Base-by-base conservation (phyloP, 441 rosid genomes). In the Euphorbia schlechtendalii region DNA sequence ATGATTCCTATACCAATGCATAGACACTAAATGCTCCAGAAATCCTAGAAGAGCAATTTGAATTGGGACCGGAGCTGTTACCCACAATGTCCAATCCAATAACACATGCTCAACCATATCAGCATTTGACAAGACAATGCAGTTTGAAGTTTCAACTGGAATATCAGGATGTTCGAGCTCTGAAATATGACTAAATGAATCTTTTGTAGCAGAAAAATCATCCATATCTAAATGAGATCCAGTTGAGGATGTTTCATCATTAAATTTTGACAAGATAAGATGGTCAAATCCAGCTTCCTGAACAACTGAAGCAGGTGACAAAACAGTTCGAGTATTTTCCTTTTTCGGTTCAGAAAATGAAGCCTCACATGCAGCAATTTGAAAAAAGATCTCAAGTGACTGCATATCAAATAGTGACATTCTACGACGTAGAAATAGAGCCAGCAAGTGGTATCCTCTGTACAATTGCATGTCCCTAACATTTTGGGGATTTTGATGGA, bases 31-130 rank as follows among this genome's bases (percentile, higher is more conserved):
- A 80, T 96, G 90, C 83, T 96, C 99, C 70, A 96, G 96, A 82
- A 96, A 96, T 49, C 96, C 91, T 61, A 96, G 84, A 66, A 93
- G 82, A 32, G 96, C 79, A 80, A 93, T 96, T 82, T 96, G 99
- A 78, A 92, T 83, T 52, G 96, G 77, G 74, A 96, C 90, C 30
- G 99, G 83, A 70, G 99, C 82, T 56, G 88, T 80, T 32, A 93
- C 98, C 99, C 99, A 96, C 70, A 96, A 74, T 28, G 99, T 96
- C 99, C 99, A 96, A 78, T 96, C 99, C 82, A 96, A 80, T 83
- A 96, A 84, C 71, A 96, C 96, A 82, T 96, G 99, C 74, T 96
- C 99, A 74, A 96, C 94, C 99, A 96, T 90, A 81, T 93, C 98
- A 0, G 96, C 88, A 74, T 96, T 96, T 59, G 98, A 92, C 84